phyloP scores from a whole-genome alignment of 495 filamentous ascomycete genomes.

The Evansstolkia leycettana region DNA sequence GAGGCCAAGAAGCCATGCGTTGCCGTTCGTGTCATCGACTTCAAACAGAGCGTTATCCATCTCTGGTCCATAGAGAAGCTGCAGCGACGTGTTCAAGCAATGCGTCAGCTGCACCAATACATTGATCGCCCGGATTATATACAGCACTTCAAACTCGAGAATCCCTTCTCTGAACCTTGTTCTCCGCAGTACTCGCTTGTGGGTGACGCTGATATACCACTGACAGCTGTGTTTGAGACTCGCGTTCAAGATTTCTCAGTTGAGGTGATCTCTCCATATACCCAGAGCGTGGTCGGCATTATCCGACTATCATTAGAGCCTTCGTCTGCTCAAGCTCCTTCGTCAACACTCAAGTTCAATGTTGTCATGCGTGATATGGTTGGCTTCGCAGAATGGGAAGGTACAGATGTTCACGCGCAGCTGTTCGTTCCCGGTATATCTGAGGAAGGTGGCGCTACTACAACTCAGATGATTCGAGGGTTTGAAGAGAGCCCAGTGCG shows the following conservation, averaged over 20 bases:
- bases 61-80: conserved; percentile 94
- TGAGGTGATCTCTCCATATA: conserved; percentile 88
- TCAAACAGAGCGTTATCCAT: conserved; percentile 73
- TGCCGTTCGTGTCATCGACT: conserved; percentile 84
- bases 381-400: conserved; percentile 92
- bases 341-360: conserved; percentile 92
- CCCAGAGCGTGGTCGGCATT: conserved; percentile 75
- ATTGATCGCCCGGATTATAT: conserved; percentile 88
- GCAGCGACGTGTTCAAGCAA: conserved; percentile 69
- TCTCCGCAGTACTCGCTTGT: conserved; percentile 87
- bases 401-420: conserved; percentile 90
- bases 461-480: conserved; percentile 85
- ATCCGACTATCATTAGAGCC: conserved; percentile 86
- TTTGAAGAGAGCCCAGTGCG: conserved; percentile 93
- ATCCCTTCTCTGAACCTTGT: conserved; percentile 77
- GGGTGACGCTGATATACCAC: conserved; percentile 85
- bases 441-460: conserved; percentile 82
- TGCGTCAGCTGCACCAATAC: conserved; percentile 96
- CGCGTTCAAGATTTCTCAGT: conserved; percentile 89
- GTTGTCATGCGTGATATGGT: conserved; percentile 97
- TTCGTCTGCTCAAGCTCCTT: conserved; percentile 83
- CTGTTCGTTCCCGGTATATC: conserved; percentile 88
- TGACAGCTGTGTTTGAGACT: conserved; percentile 89
- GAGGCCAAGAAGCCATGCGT: conserved; percentile 80
- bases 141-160: conserved; percentile 47